Conservation (phyloP, 768 basidiomycete genomes). For the Ramaria rubella region DNA sequence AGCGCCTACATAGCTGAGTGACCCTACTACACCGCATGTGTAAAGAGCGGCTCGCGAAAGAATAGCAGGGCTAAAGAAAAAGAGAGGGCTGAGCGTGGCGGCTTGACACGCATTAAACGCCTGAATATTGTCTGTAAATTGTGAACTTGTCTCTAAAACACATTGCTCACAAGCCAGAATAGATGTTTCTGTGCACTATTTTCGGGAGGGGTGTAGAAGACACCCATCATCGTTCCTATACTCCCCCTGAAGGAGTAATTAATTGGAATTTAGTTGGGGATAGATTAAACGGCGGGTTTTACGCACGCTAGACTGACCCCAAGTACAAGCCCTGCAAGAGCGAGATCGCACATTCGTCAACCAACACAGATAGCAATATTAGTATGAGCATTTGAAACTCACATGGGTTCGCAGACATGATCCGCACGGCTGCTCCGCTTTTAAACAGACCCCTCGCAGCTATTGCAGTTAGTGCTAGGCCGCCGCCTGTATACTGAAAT, state of each 20-base stretch:
- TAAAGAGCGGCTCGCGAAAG: slow-evolving; percentile 84
- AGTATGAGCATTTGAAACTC: slow-evolving; percentile 19
- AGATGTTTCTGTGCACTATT: slow-evolving; percentile 69
- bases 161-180: slow-evolving; percentile 63
- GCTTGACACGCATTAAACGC: slow-evolving; percentile 85
- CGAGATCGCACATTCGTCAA: too few relatives aligned
- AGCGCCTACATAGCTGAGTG: slow-evolving; percentile 81
- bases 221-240: slow-evolving; percentile 83
- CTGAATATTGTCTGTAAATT: slow-evolving; percentile 28
- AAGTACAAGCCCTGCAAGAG: slow-evolving; percentile 60
- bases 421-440: slow-evolving; percentile 57
- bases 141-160: not conserved
- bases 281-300: slow-evolving; percentile 11
- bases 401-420: slow-evolving; percentile 86
- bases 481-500: slow-evolving; percentile 80
- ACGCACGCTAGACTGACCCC: slow-evolving; percentile 59
- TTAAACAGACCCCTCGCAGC: slow-evolving; percentile 75
- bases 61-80: slow-evolving; percentile 81
- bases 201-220: slow-evolving; percentile 72
- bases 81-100: slow-evolving; percentile 80
- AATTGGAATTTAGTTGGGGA: not conserved
- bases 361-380: too few relatives aligned
- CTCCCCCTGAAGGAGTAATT: slow-evolving; percentile 34
- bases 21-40: slow-evolving; percentile 80
- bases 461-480: slow-evolving; percentile 67